These are phyloP conservation scores for Alternaria incomplexa DNA, from an alignment of 2,329 filamentous ascomycete genomes.

Conservation along the genomic window DNA sequence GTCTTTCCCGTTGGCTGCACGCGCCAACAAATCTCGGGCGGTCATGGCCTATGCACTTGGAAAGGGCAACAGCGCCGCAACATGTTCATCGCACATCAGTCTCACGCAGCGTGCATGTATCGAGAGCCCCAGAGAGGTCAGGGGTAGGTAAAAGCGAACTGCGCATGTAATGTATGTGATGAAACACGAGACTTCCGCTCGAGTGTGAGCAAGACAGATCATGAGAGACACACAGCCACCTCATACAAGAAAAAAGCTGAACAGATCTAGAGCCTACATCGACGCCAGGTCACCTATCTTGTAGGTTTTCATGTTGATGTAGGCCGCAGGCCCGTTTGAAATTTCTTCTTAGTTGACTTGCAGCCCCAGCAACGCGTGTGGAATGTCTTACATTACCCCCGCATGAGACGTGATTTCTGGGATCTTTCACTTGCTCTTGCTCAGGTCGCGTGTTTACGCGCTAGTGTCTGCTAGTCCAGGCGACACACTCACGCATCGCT, in stretches of 20 bases:
- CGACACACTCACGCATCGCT: not conserved
- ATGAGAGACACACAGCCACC: not conserved
- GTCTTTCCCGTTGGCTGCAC: not conserved
- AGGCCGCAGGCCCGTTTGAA: too few species aligned
- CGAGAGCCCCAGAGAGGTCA: not conserved
- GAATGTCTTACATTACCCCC: not conserved
- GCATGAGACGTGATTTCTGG: not conserved
- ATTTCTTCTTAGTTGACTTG: too few species aligned
- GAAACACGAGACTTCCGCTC: not conserved
- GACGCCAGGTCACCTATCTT: too few species aligned
- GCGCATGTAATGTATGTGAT: not conserved
- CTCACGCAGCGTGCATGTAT: not conserved
- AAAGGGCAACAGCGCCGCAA: not conserved
- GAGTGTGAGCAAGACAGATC: not conserved
- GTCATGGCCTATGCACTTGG: not conserved
- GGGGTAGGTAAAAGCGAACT: not conserved
- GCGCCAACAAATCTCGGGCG: rapidly evolving
- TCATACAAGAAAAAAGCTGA: too few species aligned
- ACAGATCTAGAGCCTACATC: too few species aligned
- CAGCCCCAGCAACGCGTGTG: not conserved
- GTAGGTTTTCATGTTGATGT: too few species aligned
- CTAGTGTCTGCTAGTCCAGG: not conserved
- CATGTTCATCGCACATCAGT: not conserved
- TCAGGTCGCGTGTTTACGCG: not conserved
- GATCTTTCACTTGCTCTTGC: not conserved